Percentiles rank a stretch among this genome's conserved stretches.
Conservation (phyloP, 148 eudicot species). For the Pharnaceum exiguum region DNA sequence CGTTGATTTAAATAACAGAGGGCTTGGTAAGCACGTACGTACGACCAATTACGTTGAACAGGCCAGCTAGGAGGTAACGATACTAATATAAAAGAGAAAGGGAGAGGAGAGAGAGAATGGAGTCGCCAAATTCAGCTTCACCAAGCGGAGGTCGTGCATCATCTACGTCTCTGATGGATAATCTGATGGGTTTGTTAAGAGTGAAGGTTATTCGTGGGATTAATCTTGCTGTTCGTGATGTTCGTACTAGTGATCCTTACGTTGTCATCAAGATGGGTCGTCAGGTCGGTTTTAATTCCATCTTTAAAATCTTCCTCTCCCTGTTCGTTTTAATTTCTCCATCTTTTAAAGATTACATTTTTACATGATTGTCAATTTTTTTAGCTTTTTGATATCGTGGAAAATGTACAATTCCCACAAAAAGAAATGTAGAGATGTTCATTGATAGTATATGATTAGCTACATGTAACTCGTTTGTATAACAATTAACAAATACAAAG, state of each 20-base stretch:
- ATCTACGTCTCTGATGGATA: slow-evolving; percentile 36
- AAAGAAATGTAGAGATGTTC: no score
- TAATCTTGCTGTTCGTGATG: slow-evolving; percentile 79
- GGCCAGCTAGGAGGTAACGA: no score
- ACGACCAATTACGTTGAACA: no score
- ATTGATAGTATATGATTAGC: no score
- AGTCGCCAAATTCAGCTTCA: slow-evolving; percentile 7
- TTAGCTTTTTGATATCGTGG: neutral
- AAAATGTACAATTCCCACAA: neutral
- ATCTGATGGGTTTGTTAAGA: slow-evolving; percentile 60
- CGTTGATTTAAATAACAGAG: no score
- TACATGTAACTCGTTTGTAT: no score
- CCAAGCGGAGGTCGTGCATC: neutral
- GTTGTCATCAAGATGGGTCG: slow-evolving; percentile 59
- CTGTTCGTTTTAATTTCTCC: neutral
- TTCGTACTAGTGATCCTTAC: slow-evolving; percentile 78
- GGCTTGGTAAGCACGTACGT: no score
- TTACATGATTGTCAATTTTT: neutral
- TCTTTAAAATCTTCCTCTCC: neutral
- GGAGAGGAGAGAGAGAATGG: no score
- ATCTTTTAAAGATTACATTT: neutral
- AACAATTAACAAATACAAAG: no score
- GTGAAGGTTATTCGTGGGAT: slow-evolving; percentile 56
- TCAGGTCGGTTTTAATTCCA: slow-evolving; percentile 35
- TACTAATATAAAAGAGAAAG: neutral